Conservation (phyloP, 75 land plant species). For the Adiantum capillusveneris region DNA sequence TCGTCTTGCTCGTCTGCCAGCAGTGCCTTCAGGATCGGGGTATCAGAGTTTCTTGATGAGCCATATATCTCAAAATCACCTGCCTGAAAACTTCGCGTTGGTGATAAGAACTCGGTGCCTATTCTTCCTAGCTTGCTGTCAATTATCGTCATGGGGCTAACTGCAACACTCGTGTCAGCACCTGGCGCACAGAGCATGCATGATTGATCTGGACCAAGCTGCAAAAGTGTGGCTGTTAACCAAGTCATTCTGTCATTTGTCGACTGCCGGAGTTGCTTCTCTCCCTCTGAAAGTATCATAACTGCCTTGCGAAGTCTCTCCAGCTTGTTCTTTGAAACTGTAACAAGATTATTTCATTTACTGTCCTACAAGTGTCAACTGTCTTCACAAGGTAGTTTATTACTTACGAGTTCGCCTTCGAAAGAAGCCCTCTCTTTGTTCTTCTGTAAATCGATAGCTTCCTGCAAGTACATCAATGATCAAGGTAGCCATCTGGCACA, state of each 20-base stretch:
- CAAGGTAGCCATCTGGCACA: conserved; percentile 84
- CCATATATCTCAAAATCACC: not conserved
- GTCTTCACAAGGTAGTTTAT: not conserved
- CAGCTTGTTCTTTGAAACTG: conserved; percentile 13
- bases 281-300: conserved; percentile 27
- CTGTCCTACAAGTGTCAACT: too few species aligned
- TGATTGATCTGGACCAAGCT: conserved; percentile 28
- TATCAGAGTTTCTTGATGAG: not conserved
- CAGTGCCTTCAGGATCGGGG: not conserved
- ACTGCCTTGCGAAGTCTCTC: conserved; percentile 25
- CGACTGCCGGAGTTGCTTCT: conserved; percentile 33
- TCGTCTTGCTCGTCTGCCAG: not conserved
- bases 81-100: not conserved
- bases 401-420: not conserved
- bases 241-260: too few species aligned
- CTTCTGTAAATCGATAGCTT: too few species aligned
- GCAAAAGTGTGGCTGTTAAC: too few species aligned
- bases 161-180: conserved; percentile 6
- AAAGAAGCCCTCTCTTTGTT: too few species aligned
- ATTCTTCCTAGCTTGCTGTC: not conserved
- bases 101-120: not conserved
- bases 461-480: conserved; percentile 96
- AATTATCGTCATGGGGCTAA: conserved; percentile 2
- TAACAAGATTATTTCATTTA: too few species aligned
- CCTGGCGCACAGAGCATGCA: conserved; percentile 9